Base-by-base conservation (phyloP, 805 yeast genomes). In the Tetrapisispora phaffii region DNA sequence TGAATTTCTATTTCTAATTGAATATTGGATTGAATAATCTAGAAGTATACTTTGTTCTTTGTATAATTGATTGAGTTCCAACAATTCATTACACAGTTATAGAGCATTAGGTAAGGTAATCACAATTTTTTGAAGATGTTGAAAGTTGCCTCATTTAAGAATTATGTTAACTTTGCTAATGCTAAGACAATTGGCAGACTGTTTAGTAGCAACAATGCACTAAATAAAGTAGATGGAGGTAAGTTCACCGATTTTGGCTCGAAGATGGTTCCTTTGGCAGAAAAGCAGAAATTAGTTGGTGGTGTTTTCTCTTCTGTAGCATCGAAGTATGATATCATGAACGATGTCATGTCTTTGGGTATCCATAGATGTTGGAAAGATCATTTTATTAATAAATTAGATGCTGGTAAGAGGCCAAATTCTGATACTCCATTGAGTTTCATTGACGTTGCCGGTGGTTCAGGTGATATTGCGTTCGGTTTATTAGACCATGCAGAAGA, bases 381-480 rank as follows among this genome's bases (percentile, higher is more conserved):
- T 59, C 95, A 89, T 60, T 83, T 93, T 62, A 88, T 93, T 57
- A 74, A 79, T 55, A 79, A 85, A 53, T 70, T 93, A 46, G 96
- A 93, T 60, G 95, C 97, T 37, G 98, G 98, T 29, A 79, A 79
- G 71, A 76, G 97, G 59, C 90, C 95, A 5, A 94, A 90, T 39
- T 60, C 67, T 1, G 76, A 79, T 13, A 76, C 81, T 52, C 96
- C 96, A 3, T 70, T 93, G 56, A 77, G 80, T 47, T 90, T 93
- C 59, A 73, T 93, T 51, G 98, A 93, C 65, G 97, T 93, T 46
- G 98, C 98, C 23, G 98, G 98, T 48, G 98, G 98, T 21, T 87
- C 97, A 10, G 98, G 98, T 39, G 98, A 93, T 60, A 90, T 93
- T 66, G 98, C 98, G 1, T 87, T 87, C 67, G 94, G 98, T 2